Percentiles rank a stretch among this genome's conserved stretches.
Conservation (phyloP, 2,329 filamentous ascomycete species). For the Thelonectria blattea region DNA sequence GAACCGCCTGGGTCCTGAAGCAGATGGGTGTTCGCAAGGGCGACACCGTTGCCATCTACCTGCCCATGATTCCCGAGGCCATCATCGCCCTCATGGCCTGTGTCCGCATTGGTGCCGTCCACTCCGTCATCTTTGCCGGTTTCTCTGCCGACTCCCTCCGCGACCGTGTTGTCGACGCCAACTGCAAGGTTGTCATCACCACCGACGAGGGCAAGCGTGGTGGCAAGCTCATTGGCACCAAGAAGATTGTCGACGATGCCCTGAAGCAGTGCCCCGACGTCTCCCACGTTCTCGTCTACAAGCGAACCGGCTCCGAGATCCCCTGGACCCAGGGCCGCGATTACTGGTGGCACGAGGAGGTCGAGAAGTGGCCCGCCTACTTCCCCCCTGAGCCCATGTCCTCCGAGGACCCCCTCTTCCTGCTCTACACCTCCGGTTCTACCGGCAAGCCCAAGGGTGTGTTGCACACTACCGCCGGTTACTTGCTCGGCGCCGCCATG, state of each 20-base stretch:
- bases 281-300: slow-evolving; percentile 85
- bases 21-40: slow-evolving; percentile 97
- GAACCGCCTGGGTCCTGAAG: slow-evolving; percentile 85
- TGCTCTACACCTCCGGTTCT: slow-evolving; percentile 97
- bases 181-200: slow-evolving; percentile 94
- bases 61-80: slow-evolving; percentile 99
- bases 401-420: slow-evolving; percentile 94
- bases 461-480: slow-evolving; percentile 95
- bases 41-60: slow-evolving; percentile 94
- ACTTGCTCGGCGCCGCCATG: slow-evolving; percentile 88
- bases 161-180: slow-evolving; percentile 90
- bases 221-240: slow-evolving; percentile 95
- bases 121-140: slow-evolving; percentile 97
- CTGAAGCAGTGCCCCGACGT: slow-evolving; percentile 95
- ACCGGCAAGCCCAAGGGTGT: slow-evolving; percentile 99
- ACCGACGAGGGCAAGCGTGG: slow-evolving; percentile 97
- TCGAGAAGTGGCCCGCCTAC: slow-evolving; percentile 95
- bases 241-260: slow-evolving; percentile 98
- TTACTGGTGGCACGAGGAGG: slow-evolving; percentile 98
- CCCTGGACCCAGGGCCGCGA: slow-evolving; percentile 90
- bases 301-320: slow-evolving; percentile 91
- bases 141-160: slow-evolving; percentile 96
- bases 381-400: slow-evolving; percentile 86
- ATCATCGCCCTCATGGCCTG: slow-evolving; percentile 90
- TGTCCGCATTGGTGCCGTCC: slow-evolving; percentile 88